Conservation (phyloP, 1,284 basidiomycete species). For the Malassezia caprae region DNA sequence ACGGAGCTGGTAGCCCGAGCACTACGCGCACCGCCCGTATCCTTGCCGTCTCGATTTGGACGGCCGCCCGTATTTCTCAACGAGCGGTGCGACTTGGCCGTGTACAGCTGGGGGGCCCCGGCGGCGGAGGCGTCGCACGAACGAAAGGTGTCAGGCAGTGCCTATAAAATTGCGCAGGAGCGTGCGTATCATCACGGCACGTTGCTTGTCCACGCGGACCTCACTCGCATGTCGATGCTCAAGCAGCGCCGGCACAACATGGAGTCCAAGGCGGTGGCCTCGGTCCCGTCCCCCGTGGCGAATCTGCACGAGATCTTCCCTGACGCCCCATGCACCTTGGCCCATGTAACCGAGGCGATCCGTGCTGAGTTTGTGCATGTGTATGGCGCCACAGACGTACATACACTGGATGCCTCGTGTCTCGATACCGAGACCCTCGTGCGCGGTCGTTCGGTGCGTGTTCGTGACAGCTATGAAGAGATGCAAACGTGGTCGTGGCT, state of each 20-base stretch:
- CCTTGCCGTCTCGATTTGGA: constrained; percentile 6
- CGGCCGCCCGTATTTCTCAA: constrained; percentile 55
- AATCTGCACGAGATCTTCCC: constrained; percentile 61
- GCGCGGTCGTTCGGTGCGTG: constrained; percentile 11
- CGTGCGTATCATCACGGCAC: constrained; percentile 97
- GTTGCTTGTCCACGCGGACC: constrained; percentile 65
- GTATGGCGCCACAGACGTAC: constrained; percentile 50
- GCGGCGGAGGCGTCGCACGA: constrained; percentile 18
- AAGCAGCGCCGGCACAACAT: constrained; percentile 61
- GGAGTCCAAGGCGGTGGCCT: constrained; percentile 70
- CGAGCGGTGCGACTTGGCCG: constrained; percentile 65
- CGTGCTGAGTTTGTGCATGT: constrained; percentile 60
- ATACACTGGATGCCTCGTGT: constrained; percentile 19
- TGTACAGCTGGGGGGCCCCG: constrained; percentile 11
- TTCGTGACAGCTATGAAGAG: constrained; percentile 24
- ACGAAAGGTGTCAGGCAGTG: constrained; percentile 81
- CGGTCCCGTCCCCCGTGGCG: constrained; percentile 80
- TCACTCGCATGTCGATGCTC: constrained; percentile 29
- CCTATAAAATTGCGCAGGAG: constrained; percentile 85
- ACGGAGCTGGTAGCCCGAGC: constrained; percentile 69
- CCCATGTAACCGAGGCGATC: constrained; percentile 63
- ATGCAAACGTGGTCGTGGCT: constrained; percentile 80
- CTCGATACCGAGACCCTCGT: constrained; percentile 11
- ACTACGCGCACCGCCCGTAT: constrained; percentile 54
- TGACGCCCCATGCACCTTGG: constrained; percentile 55